Evolutionary conservation across 768 basidiomycete species (phyloP).

Genomic region (Termitomyces sp.): DNA sequence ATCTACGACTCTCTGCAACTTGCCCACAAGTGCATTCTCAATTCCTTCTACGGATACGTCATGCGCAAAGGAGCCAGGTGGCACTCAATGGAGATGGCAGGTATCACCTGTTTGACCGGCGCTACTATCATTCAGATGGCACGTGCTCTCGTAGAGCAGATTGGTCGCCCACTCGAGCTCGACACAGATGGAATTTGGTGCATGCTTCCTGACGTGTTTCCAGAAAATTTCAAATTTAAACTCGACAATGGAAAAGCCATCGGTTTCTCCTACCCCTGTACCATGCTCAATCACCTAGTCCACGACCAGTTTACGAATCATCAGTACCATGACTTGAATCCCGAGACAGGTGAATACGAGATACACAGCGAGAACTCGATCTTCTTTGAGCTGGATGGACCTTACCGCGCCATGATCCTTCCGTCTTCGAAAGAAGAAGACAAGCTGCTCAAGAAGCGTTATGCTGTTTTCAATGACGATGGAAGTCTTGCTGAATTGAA

Average conservation of each 20-base stretch:
- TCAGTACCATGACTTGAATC: slow-evolving; percentile 93
- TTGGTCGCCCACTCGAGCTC: slow-evolving; percentile 93
- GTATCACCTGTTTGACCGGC: slow-evolving; percentile 97
- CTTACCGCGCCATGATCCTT: slow-evolving; percentile 98
- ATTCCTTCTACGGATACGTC: slow-evolving; percentile 99
- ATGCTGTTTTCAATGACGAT: slow-evolving; percentile 98
- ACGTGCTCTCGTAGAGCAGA: slow-evolving; percentile 93
- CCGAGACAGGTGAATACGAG: slow-evolving; percentile 78
- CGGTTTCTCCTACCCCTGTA: slow-evolving; percentile 93
- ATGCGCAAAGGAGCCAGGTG: slow-evolving; percentile 99
- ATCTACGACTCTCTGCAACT: slow-evolving; percentile 97
- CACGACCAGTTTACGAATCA: slow-evolving; percentile 95
- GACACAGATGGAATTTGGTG: slow-evolving; percentile 99
- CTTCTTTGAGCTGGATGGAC: slow-evolving; percentile 98
- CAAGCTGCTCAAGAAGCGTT: slow-evolving; percentile 96
- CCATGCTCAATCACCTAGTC: slow-evolving; percentile 98
- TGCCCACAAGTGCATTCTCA: slow-evolving; percentile 99
- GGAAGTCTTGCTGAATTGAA: slow-evolving; percentile 97
- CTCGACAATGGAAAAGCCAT: slow-evolving; percentile 84
- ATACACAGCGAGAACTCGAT: slow-evolving; percentile 97
- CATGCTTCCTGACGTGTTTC: slow-evolving; percentile 97
- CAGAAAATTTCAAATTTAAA: slow-evolving; percentile 97
- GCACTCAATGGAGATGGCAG: slow-evolving; percentile 99
- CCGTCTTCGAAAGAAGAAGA: slow-evolving; percentile 99
- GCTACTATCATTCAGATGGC: slow-evolving; percentile 99